These are phyloP conservation scores for Cladophialophora bantiana DNA, from an alignment of 2,329 filamentous ascomycete genomes.

Conservation along the genomic window DNA sequence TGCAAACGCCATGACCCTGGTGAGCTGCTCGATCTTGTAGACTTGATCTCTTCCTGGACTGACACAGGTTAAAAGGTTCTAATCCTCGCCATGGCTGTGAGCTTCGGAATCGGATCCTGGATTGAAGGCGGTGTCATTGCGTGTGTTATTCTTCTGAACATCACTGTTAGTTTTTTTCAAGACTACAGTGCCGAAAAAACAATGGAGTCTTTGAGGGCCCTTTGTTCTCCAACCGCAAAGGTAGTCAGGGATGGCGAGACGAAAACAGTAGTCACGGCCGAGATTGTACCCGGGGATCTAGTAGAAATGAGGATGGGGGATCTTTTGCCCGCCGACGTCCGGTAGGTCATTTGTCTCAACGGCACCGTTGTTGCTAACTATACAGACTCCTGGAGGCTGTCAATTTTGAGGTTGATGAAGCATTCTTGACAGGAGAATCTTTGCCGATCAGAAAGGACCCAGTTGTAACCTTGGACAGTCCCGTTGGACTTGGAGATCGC, in stretches of 20 bases:
- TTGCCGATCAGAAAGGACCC: conserved; percentile 63
- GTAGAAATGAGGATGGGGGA: conserved; percentile 57
- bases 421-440: conserved; percentile 67
- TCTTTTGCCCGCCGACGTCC: background rate
- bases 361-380: too few species aligned
- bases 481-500: conserved; percentile 65
- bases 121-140: conserved; percentile 67
- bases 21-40: too few species aligned
- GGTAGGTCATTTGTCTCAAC: background rate
- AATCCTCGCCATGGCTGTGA: conserved; percentile 64
- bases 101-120: conserved; percentile 64
- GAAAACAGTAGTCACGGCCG: conserved; percentile 58
- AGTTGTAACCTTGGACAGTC: conserved; percentile 54
- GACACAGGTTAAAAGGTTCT: conserved; percentile 45
- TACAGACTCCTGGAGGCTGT: conserved; percentile 36
- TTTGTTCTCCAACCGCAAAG: conserved; percentile 57
- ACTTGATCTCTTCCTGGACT: too few species aligned
- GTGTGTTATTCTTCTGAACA: conserved; percentile 65
- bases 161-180: conserved; percentile 64
- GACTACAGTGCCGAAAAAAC: conserved; percentile 61
- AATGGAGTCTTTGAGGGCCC: conserved; percentile 58
- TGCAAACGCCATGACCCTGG: conserved; percentile 71
- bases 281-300: conserved; percentile 65
- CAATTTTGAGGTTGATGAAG: conserved; percentile 67
- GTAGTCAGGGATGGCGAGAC: conserved; percentile 59